Evolutionary conservation across 148 eudicot species (phyloP).

Genomic region (Rhododendron griersonianum): DNA sequence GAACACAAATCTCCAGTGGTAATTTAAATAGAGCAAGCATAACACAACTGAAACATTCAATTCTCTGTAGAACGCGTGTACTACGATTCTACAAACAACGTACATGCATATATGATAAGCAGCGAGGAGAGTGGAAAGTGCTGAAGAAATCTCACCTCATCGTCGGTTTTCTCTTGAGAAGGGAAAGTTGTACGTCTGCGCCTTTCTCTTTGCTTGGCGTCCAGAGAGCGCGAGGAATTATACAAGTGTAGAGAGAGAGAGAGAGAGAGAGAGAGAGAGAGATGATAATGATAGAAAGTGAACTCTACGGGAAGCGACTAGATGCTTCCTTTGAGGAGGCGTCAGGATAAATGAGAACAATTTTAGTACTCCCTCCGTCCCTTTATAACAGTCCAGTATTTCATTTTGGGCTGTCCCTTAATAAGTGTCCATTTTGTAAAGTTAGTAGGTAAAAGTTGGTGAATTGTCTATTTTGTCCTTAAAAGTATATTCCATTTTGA

Average conservation of each 20-base stretch:
- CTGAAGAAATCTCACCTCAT: conserved; percentile 3
- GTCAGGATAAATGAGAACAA: neutral
- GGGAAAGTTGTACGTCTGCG: neutral
- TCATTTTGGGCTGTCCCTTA: no score
- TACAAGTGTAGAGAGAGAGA: neutral
- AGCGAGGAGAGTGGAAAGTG: neutral
- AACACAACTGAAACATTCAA: neutral
- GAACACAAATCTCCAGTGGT: neutral
- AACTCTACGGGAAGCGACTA: neutral
- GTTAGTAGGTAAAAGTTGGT: no score
- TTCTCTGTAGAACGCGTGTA: neutral
- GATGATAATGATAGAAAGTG: neutral
- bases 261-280: neutral
- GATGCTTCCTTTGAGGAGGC: neutral
- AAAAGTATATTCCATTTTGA: no score
- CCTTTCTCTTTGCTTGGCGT: neutral
- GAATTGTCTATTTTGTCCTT: no score
- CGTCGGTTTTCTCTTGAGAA: neutral
- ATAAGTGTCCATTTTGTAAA: no score
- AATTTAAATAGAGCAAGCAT: neutral
- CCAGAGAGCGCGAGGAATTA: neutral
- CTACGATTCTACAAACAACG: neutral
- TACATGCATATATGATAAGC: neutral
- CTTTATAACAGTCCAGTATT: no score
- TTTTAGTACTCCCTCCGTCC: no score